These are phyloP conservation scores for Sphagnum fallax DNA, from an alignment of 228 moss, liverwort and hornwort species.

Conservation along the genomic window DNA sequence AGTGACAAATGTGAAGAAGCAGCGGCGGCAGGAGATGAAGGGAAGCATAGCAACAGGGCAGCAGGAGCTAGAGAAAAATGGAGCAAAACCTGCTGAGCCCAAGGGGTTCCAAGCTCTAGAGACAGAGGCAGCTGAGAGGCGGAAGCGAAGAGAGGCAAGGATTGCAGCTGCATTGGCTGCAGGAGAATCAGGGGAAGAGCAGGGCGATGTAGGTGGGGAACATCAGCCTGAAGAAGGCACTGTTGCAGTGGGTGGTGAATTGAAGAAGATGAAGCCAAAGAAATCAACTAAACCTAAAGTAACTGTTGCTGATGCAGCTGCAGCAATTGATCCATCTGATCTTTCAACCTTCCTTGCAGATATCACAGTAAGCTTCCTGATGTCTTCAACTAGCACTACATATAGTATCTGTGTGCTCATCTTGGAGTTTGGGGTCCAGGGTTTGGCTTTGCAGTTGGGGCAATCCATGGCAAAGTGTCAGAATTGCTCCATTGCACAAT, in stretches of 20 bases:
- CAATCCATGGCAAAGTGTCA: no score
- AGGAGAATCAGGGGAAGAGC: constrained; percentile 57
- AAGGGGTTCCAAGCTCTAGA: constrained; percentile 69
- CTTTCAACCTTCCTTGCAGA: constrained; percentile 62
- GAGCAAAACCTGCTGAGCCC: constrained; percentile 30
- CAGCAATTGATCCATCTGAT: constrained; percentile 54
- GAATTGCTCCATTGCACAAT: no score
- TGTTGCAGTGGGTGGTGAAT: constrained; percentile 20
- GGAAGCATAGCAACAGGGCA: constrained; percentile 25
- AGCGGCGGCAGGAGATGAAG: constrained; percentile 56
- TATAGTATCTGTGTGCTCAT: no score
- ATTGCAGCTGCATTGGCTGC: constrained; percentile 58
- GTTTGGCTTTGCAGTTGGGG: no score
- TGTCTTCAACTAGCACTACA: no score
- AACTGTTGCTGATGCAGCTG: constrained; percentile 73
- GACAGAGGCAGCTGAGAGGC: constrained; percentile 65
- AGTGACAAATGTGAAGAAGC: constrained; percentile 85
- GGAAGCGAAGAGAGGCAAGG: constrained; percentile 63
- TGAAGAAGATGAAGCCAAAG: constrained; percentile 67
- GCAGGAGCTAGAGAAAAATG: constrained; percentile 24
- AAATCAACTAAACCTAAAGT: constrained; percentile 88
- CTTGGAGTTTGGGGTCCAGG: no score
- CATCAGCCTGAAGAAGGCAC: constrained; percentile 8
- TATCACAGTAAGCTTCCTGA: constrained; percentile 34
- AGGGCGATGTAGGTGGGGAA: constrained; percentile 65